These are phyloP conservation scores for Leptosphaerulina australis DNA, from an alignment of 2,329 filamentous ascomycete genomes.

Conservation along the genomic window DNA sequence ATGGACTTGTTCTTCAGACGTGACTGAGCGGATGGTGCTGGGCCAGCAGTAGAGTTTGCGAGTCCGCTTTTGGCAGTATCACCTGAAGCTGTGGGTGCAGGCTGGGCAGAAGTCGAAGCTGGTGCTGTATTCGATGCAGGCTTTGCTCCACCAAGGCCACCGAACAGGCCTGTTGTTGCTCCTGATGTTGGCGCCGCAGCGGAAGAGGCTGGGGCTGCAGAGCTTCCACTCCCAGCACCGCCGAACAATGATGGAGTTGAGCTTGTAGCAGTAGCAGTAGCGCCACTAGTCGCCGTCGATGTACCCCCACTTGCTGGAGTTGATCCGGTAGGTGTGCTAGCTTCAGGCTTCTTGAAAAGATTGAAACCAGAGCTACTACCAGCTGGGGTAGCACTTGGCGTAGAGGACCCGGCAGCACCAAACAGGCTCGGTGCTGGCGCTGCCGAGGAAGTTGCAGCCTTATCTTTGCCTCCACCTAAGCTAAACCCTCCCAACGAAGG, in stretches of 20 bases:
- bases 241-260: slow-evolving; percentile 30
- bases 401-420: slow-evolving; percentile 20
- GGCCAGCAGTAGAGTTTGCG: slow-evolving; percentile 78
- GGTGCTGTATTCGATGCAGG: slow-evolving; percentile 28
- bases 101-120: slow-evolving; percentile 25
- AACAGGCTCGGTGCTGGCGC: slow-evolving; percentile 31
- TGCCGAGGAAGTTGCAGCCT: slow-evolving; percentile 31
- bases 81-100: slow-evolving; percentile 24
- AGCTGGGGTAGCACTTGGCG: slow-evolving; percentile 19
- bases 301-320: slow-evolving; percentile 29
- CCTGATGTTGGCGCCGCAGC: slow-evolving; percentile 22
- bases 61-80: slow-evolving; percentile 52
- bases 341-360: slow-evolving; percentile 23
- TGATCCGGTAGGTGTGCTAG: slow-evolving; percentile 24
- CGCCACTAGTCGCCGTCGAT: slow-evolving; percentile 25
- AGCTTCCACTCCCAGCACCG: slow-evolving; percentile 24
- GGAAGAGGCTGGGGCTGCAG: slow-evolving; percentile 27
- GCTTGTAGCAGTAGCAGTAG: slow-evolving; percentile 25
- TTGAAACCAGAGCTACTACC: slow-evolving; percentile 25
- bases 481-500: slow-evolving; percentile 19
- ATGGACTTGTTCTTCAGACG: slow-evolving; percentile 98
- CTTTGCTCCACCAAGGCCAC: slow-evolving; percentile 18
- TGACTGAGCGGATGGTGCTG: slow-evolving; percentile 78
- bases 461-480: slow-evolving; percentile 32
- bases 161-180: slow-evolving; percentile 27